These are phyloP conservation scores for Tylopilus rubrobrunneus DNA, from an alignment of 768 basidiomycete genomes.

Conservation along the genomic window DNA sequence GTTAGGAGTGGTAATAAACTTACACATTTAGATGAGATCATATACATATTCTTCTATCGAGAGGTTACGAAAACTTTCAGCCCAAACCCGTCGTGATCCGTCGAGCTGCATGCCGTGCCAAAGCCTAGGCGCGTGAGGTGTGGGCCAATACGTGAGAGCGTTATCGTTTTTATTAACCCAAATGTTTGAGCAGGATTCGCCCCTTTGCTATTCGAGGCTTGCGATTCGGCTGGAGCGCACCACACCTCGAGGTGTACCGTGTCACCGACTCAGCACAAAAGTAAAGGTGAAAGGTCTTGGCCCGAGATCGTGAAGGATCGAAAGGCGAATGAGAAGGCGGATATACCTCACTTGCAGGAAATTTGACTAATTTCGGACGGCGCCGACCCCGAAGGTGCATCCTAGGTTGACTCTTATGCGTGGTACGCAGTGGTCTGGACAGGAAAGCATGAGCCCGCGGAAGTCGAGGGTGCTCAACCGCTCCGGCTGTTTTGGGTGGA, in stretches of 20 bases:
- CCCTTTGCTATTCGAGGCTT: slow-evolving; percentile 12
- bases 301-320: neutral
- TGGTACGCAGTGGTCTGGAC: slow-evolving; percentile 1
- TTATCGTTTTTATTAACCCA: slow-evolving; percentile 11
- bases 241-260: too few species aligned
- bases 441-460: neutral
- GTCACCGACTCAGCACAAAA: too few species aligned
- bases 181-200: slow-evolving; percentile 23
- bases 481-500: neutral
- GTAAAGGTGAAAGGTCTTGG: slow-evolving; percentile 9
- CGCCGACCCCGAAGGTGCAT: neutral
- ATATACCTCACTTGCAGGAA: slow-evolving; percentile 17
- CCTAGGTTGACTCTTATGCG: neutral
- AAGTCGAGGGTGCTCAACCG: neutral
- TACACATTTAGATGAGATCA: slow-evolving; percentile 55
- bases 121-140: slow-evolving; percentile 9
- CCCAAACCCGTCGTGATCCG: neutral
- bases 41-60: slow-evolving; percentile 8
- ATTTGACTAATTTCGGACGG: slow-evolving; percentile 10
- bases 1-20: slow-evolving; percentile 65
- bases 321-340: slow-evolving; percentile 4
- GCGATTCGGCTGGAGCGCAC: neutral
- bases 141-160: neutral
- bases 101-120: neutral
- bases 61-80: neutral